phyloP scores from a whole-genome alignment of 169 alveolate species.

The Cryptosporidium sp. region DNA sequence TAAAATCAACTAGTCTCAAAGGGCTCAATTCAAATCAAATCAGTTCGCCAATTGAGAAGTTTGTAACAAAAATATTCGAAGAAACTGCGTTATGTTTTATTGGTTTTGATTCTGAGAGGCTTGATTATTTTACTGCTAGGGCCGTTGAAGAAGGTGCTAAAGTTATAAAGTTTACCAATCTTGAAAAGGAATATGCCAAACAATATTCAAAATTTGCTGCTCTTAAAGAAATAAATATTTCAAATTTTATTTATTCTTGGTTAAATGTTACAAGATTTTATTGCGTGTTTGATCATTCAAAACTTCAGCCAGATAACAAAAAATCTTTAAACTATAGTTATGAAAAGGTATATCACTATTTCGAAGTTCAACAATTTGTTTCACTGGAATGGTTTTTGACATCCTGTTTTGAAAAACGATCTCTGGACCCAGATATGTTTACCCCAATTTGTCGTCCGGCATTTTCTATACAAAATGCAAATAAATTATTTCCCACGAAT shows the following conservation, averaged over 20 bases:
- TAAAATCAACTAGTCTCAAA: background rate
- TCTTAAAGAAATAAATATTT: background rate
- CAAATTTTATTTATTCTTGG: constrained; percentile 59
- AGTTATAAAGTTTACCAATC: background rate
- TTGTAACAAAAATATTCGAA: constrained; percentile 22
- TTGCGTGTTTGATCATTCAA: constrained; percentile 27
- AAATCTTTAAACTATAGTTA: background rate
- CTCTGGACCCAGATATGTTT: constrained; percentile 69
- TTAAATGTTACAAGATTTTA: constrained; percentile 52
- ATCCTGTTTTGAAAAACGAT: constrained; percentile 56
- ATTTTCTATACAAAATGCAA: background rate
- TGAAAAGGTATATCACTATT: background rate
- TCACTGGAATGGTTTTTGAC: constrained; percentile 71
- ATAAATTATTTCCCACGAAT: background rate
- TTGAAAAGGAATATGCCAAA: constrained; percentile 27
- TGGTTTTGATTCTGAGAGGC: constrained; percentile 68
- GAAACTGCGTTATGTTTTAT: constrained; percentile 64
- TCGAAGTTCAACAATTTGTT: constrained; percentile 38
- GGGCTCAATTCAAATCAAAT: background rate
- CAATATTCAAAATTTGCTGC: background rate
- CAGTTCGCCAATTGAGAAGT: background rate
- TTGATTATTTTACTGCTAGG: constrained; percentile 53
- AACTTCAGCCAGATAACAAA: background rate
- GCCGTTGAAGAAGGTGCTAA: constrained; percentile 73
- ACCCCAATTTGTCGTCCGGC: constrained; percentile 56